Evolutionary conservation across 192 early-diverging fungal species (phyloP).

Genomic region (Coemansia sp.): DNA sequence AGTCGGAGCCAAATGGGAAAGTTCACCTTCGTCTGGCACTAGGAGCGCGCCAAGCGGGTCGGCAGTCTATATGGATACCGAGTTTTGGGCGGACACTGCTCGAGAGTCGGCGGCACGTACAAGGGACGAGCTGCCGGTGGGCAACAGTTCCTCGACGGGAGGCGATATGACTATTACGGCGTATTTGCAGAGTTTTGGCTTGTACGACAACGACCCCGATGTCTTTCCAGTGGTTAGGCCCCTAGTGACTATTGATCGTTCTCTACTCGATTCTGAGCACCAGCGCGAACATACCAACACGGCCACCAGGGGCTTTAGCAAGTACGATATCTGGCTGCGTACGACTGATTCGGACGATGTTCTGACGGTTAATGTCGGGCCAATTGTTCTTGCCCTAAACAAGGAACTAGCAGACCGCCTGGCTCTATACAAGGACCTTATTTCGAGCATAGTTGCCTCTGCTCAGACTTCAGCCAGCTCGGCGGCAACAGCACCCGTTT

Average conservation of each 20-base stretch:
- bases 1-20: conserved; percentile 43
- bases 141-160: background rate
- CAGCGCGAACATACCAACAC: background rate
- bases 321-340: conserved; percentile 50
- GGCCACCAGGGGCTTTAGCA: conserved; percentile 7
- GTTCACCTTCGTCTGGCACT: conserved; percentile 19
- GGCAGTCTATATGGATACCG: conserved; percentile 37
- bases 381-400: conserved; percentile 34
- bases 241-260: conserved; percentile 36
- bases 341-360: conserved; percentile 25
- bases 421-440: conserved; percentile 30
- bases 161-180: conserved; percentile 31
- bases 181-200: conserved; percentile 31
- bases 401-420: conserved; percentile 50
- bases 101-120: conserved; percentile 27
- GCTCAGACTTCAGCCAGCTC: background rate
- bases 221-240: conserved; percentile 41
- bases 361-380: conserved; percentile 44
- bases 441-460: conserved; percentile 13
- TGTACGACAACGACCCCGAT: conserved; percentile 51
- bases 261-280: conserved; percentile 13
- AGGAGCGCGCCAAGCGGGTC: conserved; percentile 28
- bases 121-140: background rate
- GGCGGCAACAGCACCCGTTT: background rate
- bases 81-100: conserved; percentile 51